Base-by-base conservation (phyloP, 1,284 basidiomycete genomes). In the Mycosarcoma maydis region DNA sequence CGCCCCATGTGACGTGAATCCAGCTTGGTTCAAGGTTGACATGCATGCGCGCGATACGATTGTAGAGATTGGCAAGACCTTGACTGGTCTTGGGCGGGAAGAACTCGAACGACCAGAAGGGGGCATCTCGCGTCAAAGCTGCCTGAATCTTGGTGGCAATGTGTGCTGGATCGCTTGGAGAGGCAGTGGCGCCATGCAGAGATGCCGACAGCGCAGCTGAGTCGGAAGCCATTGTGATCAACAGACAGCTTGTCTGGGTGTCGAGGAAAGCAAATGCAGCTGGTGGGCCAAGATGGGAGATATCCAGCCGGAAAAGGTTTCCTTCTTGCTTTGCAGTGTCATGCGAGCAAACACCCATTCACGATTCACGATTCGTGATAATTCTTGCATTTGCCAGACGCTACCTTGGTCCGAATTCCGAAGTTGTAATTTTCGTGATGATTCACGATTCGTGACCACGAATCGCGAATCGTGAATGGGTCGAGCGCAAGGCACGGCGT, bases 1-100 rank as follows among this genome's bases (percentile, higher is more conserved):
- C 93, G 44, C 94, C 94, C 94, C 94, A 97, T 74, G 94, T 97
- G 32, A 97, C 87, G 75, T 90, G 92, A 27, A 77, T 69, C 80
- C 80, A 81, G 24, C 59, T 65, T 0, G 80, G 80, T 5, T 60
- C 45, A 16, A 72, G 94, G 86, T 27, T 90, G 87, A 87, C 69
- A 92, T 91, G 64, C 94, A 80, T 80, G 24, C 79, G 76, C 3
- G 62, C 59, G 33, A 81, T 78, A 45, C 79, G 76, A 13, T 69
- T 58, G 43, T 71, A 75, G 19, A 81, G 59, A 43, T 81, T 80
- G 89, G 65, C 90, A 91, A 91, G 62, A 91, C 94, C 88, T 92
- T 82, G 90, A 80, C 92, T 90, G 40, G 94, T 97, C 59, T 92
- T 87, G 3, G 94, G 94, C 29, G 94, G 94, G 80, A 98, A 98